Evolutionary conservation across 2,329 filamentous ascomycete species (phyloP).

Genomic region (Trichoderma cornu-damae): DNA sequence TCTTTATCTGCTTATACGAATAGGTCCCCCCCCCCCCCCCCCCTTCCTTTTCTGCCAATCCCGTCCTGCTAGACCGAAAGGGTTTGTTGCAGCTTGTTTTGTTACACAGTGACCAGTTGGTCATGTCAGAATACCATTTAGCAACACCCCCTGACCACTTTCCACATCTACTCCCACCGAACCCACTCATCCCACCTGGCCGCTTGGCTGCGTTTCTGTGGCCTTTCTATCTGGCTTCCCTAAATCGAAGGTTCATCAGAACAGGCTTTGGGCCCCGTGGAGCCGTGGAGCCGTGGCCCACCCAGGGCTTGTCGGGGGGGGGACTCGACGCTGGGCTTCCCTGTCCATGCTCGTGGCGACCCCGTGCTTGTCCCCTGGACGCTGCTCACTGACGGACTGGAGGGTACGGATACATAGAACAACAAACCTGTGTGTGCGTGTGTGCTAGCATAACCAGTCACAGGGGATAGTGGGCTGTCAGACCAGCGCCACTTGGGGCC

Average conservation of each 20-base stretch:
- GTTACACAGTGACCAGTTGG: slow-evolving; percentile 11
- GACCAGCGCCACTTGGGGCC: slow-evolving; percentile 20
- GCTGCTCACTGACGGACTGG: not conserved
- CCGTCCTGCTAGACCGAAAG: slow-evolving; percentile 2
- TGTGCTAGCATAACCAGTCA: not conserved
- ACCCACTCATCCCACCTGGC: slow-evolving; percentile 18
- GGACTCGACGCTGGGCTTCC: slow-evolving; percentile 2
- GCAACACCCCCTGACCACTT: not conserved
- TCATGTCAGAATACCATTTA: slow-evolving; percentile 8
- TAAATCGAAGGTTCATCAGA: slow-evolving; percentile 20
- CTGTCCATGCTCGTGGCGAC: slow-evolving; percentile 17
- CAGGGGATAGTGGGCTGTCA: slow-evolving; percentile 18
- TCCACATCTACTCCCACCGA: slow-evolving; percentile 7
- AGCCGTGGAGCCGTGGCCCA: slow-evolving; percentile 1
- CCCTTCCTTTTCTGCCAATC: slow-evolving; percentile 1
- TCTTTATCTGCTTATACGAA: not conserved
- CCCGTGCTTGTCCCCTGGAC: slow-evolving; percentile 14
- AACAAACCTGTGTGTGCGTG: too few species aligned
- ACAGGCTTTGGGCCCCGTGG: slow-evolving; percentile 19
- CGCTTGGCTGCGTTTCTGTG: slow-evolving; percentile 28
- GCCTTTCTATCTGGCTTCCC: slow-evolving; percentile 30
- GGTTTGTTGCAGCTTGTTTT: slow-evolving; percentile 14
- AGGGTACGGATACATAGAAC: too few species aligned
- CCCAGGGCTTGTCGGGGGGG: slow-evolving; percentile 8
- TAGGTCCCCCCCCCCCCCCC: too few species aligned